Conservation (phyloP, 2,329 filamentous ascomycete species). For the Lasiodiplodia gonubiensis region DNA sequence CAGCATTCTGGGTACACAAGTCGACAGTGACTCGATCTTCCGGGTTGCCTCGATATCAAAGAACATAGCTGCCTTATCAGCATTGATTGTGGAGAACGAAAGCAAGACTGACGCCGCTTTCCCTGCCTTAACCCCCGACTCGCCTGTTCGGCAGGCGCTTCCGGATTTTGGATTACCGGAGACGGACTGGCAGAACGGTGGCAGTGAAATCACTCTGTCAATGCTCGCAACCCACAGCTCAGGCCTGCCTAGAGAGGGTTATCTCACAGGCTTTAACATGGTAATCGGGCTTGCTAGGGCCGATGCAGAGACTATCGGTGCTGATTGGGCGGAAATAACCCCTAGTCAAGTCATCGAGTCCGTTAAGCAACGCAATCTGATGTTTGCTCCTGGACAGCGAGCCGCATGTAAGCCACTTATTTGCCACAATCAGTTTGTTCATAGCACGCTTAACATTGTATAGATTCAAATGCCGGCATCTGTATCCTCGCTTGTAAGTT, state of each 20-base stretch:
- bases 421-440: background rate
- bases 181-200: slow-evolving; percentile 40
- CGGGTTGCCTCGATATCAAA: slow-evolving; percentile 41
- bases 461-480: slow-evolving; percentile 39
- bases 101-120: slow-evolving; percentile 23
- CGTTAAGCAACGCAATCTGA: slow-evolving; percentile 34
- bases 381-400: slow-evolving; percentile 41
- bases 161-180: slow-evolving; percentile 36
- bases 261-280: slow-evolving; percentile 40
- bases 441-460: background rate
- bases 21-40: slow-evolving; percentile 41
- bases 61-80: slow-evolving; percentile 38
- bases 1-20: background rate
- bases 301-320: slow-evolving; percentile 37
- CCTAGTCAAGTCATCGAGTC: slow-evolving; percentile 34
- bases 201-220: slow-evolving; percentile 40
- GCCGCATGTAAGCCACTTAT: slow-evolving; percentile 33
- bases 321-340: slow-evolving; percentile 35
- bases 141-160: slow-evolving; percentile 35
- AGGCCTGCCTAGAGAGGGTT: slow-evolving; percentile 40
- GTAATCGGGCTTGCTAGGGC: slow-evolving; percentile 36
- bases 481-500: slow-evolving; percentile 36
- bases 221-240: slow-evolving; percentile 43
- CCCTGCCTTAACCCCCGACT: slow-evolving; percentile 34
- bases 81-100: slow-evolving; percentile 34